These are phyloP conservation scores for Phialophora chinensis DNA, from an alignment of 2,329 filamentous ascomycete genomes.

Conservation along the genomic window DNA sequence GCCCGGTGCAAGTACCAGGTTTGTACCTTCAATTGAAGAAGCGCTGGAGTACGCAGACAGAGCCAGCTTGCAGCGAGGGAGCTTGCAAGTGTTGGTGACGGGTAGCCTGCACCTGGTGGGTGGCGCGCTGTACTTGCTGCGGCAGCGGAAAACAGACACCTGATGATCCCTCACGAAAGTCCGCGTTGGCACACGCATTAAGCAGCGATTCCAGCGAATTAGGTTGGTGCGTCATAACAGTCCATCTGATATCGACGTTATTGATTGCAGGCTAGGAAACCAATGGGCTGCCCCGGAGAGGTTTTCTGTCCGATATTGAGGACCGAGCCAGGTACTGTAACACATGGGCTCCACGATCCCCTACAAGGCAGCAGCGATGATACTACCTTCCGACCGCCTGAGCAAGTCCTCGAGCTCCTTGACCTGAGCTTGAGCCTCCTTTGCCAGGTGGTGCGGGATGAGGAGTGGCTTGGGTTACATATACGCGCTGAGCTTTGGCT, in stretches of 20 bases:
- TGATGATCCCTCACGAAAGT: not conserved
- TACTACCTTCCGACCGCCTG: no score
- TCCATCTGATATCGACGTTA: no score
- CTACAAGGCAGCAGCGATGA: no score
- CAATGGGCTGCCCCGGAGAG: no score
- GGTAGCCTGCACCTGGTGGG: conserved; percentile 1
- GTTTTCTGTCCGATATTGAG: no score
- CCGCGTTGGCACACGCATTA: no score
- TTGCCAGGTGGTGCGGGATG: no score
- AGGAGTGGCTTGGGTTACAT: not conserved
- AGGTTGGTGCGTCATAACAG: no score
- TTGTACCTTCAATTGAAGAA: not conserved
- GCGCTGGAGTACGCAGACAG: not conserved
- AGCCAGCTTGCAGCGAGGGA: not conserved
- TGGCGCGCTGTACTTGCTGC: not conserved
- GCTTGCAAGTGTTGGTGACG: not conserved
- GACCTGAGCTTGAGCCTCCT: not conserved
- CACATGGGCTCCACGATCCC: no score
- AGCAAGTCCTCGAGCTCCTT: not conserved
- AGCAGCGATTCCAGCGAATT: no score
- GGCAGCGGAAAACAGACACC: not conserved
- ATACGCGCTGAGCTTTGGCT: not conserved
- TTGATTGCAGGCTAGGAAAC: no score
- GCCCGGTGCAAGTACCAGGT: not conserved
- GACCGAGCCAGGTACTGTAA: no score